phyloP scores from a whole-genome alignment of 2,329 filamentous ascomycete species.

The Cladophialophora psammophila region DNA sequence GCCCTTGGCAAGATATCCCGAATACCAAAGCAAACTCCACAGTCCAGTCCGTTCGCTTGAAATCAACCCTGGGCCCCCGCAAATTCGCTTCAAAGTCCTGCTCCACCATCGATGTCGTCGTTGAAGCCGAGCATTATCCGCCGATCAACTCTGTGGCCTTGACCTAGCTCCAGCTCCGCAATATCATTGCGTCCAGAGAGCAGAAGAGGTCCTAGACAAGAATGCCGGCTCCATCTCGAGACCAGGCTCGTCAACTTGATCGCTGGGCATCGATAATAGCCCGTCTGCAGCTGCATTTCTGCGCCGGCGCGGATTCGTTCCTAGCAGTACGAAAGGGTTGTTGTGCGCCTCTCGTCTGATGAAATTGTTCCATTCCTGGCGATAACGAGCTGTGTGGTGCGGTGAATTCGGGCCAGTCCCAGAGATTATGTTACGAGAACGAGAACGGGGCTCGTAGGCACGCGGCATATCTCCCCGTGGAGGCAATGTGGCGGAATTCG shows the following conservation, averaged over 20 bases:
- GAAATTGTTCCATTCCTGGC: not conserved
- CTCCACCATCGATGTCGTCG: no score
- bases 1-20: no score
- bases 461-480: not conserved
- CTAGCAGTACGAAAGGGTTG: not conserved
- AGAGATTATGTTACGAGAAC: no score
- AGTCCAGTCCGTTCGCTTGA: no score
- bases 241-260: not conserved
- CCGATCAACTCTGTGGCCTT: no score
- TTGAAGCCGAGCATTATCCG: no score
- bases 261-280: not conserved
- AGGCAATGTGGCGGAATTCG: not conserved
- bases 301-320: not conserved
- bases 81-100: no score
- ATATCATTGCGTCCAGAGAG: no score
- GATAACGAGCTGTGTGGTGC: constrained; percentile 6
- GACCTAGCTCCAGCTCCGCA: no score
- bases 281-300: not conserved
- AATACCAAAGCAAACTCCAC: no score
- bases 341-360: not conserved
- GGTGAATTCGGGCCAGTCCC: not conserved
- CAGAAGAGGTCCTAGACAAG: not conserved
- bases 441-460: not conserved
- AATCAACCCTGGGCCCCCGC: no score
- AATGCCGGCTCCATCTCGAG: not conserved